Base-by-base conservation (phyloP, 305 asterid genomes). In the Ajuga reptans region DNA sequence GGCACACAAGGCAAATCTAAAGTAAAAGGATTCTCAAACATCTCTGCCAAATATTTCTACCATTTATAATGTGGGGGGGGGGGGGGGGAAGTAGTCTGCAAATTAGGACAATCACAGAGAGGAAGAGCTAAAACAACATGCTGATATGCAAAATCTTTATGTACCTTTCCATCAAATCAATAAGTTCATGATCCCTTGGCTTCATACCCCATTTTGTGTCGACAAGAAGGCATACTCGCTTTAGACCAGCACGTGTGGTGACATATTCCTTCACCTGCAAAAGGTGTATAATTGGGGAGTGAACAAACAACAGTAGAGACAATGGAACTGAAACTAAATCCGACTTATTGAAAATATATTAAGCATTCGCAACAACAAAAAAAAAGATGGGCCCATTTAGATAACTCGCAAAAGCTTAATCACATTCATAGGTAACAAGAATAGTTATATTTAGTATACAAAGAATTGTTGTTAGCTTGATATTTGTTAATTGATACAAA, bases 171-270 rank as follows among this genome's bases (percentile, higher is more conserved):
- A 94, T 87, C 87, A 94, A 75, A 70, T 87, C 88, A 73, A 94
- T 76, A 46, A 94, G 91, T 71, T 94, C 96, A 56, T 74, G 83
- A 84, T 94, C 99, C 84, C 87, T 82, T 72, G 96, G 90, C 72
- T 89, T 94, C 98, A 94, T 83, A 41, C 99, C 99, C 99, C 99
- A 94, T 80, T 94, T 91, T 72, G 99, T 83, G 85, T 91, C 98
- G 39, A 93, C 79, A 52, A 93, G 91, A 82, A 90, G 89, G 76
- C 96, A 90, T 14, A 93, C 97, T 77, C 91, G 86, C 81, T 84
- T 85, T 63, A 90, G 86, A 70, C 86, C 84, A 71, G 71, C 81
- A 51, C 96, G 92, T 11, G 96, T 85, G 50, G 84, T 77, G 69
- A 94, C 96, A 73, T 91, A 94, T 84, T 94, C 99, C 80, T 94